Percentiles rank a stretch among this genome's conserved stretches.
Evolutionary conservation across 148 eudicot species (phyloP).

Genomic region (Euryodendron excelsum): DNA sequence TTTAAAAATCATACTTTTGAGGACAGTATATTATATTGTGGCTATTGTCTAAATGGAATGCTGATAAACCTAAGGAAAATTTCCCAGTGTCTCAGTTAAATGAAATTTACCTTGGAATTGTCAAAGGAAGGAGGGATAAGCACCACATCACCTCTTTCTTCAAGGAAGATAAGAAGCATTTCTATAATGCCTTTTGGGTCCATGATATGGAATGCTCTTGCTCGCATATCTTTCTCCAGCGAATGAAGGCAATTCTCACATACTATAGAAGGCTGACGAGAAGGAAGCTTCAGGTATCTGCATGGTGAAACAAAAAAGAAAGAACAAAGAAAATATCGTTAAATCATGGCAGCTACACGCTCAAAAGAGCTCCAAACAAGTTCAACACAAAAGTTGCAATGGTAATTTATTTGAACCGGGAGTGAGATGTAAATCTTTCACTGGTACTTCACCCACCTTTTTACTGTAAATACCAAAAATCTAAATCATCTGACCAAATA

Average conservation of each 20-base stretch:
- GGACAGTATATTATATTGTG: not conserved
- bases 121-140: constrained; percentile 52
- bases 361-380: not conserved
- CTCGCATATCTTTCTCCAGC: constrained; percentile 62
- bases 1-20: not conserved
- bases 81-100: not conserved
- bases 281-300: constrained; percentile 91
- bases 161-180: constrained; percentile 86
- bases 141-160: constrained; percentile 50
- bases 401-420: not conserved
- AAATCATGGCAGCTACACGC: not conserved
- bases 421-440: not conserved
- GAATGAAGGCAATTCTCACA: constrained; percentile 91
- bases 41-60: not conserved
- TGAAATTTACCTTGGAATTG: constrained; percentile 17
- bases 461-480: not conserved
- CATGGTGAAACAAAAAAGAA: constrained; percentile 1
- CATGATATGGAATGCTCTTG: constrained; percentile 89
- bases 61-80: not conserved
- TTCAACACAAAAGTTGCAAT: not conserved
- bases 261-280: constrained; percentile 79
- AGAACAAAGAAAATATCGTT: not conserved
- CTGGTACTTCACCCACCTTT: not conserved
- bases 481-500: not conserved
- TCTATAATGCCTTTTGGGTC: constrained; percentile 78